Evolutionary conservation across 352 stramenopile species (phyloP), one percentile per base, ranked within the genome.

Genomic region (Pythium grandisporangium): DNA sequence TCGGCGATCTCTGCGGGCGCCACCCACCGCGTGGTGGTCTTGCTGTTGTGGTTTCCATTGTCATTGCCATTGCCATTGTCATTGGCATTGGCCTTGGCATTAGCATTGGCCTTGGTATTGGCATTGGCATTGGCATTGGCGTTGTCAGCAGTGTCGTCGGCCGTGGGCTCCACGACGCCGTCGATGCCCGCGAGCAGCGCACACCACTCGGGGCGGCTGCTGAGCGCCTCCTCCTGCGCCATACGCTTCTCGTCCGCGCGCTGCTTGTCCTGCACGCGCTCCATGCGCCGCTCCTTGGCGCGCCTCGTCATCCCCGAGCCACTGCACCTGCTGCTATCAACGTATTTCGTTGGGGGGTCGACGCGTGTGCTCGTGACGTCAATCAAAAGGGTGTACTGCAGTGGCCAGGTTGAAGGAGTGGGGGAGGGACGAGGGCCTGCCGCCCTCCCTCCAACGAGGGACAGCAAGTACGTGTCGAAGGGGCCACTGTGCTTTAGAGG

Each of bases 241-340:
- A 51, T 19, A 10, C 37, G 56, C 51, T 73, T 56, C 29, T 80
- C 66, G n/a, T 45, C 33, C 16, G 50, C 53, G 39, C 48, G 70
- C 37, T 70, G 61, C 57, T 83, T 83, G 38, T 71, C 64, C 26
- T 69, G 57, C 37, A 71, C 64, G 50, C 77, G 77, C 58, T 84
- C 63, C 43, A 58, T 51, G 27, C 77, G 71, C 25, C 61, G 65
- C 52, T 88, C 77, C 57, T 87, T 90, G 42, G 77, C 77, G 34
- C 74, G 68, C 37, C 77, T 66, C 55, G 77, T 90, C 77, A 90
- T 90, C 17, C 37, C 22, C 21, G 33, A n/a, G n/a, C n/a, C n/a
- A n/a, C n/a, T n/a, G n/a, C n/a, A n/a, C n/a, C n/a, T n/a, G n/a
- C n/a, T n/a, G n/a, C n/a, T n/a, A n/a, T n/a, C n/a, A n/a, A n/a